Conservation (phyloP, 352 stramenopile species). For the Phytophthora pluvialis region DNA sequence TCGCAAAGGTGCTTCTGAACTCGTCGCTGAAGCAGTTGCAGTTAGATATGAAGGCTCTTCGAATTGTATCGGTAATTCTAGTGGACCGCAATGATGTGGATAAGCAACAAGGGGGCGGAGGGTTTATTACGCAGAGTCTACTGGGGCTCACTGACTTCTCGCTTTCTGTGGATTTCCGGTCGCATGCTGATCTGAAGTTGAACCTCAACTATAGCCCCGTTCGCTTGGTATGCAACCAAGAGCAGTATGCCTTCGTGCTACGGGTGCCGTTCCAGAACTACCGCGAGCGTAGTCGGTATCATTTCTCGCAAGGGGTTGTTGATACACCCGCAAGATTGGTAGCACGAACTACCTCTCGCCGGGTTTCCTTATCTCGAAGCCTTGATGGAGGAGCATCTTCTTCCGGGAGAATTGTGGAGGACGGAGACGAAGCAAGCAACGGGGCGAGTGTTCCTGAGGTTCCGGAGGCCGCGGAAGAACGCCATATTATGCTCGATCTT, state of each 20-base stretch:
- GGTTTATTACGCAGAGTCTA: constrained; percentile 72
- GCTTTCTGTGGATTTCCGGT: constrained; percentile 68
- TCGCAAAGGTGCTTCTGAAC: constrained; percentile 87
- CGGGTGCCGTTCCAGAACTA: constrained; percentile 81
- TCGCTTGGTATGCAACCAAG: constrained; percentile 82
- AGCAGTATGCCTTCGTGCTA: constrained; percentile 83
- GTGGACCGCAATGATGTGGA: constrained; percentile 50
- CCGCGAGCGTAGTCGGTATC: constrained; percentile 63
- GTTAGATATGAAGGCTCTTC: constrained; percentile 65
- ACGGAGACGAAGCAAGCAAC: constrained; percentile 42
- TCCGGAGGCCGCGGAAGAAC: constrained; percentile 51
- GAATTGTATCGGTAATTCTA: constrained; percentile 81
- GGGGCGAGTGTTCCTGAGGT: constrained; percentile 38
- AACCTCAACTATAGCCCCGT: constrained; percentile 62
- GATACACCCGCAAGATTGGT: constrained; percentile 21
- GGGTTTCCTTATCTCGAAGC: constrained; percentile 32
- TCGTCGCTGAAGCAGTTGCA: constrained; percentile 78
- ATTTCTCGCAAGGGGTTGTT: constrained; percentile 25
- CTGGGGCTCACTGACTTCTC: constrained; percentile 72
- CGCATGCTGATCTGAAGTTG: constrained; percentile 59
- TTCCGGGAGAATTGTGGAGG: constrained; percentile 38
- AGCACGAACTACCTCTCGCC: constrained; percentile 25
- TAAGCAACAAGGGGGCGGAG: constrained; percentile 36
- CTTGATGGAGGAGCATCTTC: constrained; percentile 33
- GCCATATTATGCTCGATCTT: constrained; percentile 61